Evolutionary conservation across 305 asterid species (phyloP), one percentile per base, ranked within the genome.

Genomic region (Plantago rigida): DNA sequence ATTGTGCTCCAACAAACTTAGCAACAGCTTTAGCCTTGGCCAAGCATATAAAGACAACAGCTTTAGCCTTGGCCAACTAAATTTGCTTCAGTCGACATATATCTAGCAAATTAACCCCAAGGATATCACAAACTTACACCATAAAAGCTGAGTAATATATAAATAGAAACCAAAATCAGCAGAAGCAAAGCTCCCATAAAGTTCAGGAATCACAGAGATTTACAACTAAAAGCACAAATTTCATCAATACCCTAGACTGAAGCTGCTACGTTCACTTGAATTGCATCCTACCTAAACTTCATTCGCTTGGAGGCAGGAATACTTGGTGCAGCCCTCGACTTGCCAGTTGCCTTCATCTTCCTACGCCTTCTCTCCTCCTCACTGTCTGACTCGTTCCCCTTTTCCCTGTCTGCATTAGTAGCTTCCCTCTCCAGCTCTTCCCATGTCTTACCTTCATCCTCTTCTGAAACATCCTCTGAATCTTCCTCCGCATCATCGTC

Each of bases 351-450:
- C 70, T 78, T 77, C 72, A 65, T 63, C 70, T 82, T 87, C 44
- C 86, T 77, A 58, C 91, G 78, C 68, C 82, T 72, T 49, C 87
- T 77, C 59, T 87, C 94, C 0, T 83, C 94, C 63, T 82, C 95
- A 1, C 94, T 84, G 69, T 87, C 95, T 0, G 85, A 81, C 51
- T 87, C 94, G 13, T 77, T 62, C 13, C 84, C 87, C 50, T 75
- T 79, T 82, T 87, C 94, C 67, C 76, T 70, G 63, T 87, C 95
- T 0, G 94, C 95, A 50, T 81, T 75, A 68, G 77, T 79, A 59
- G 95, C 94, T 74, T 87, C 95, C 75, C 82, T 75, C 67, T 87
- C 94, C 71, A 87, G 64, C 77, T 87, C 95, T 41, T 82, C 95
- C 95, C 95, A 87, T 9, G 95, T 81, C 63, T 87, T 84, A 0